Evolutionary conservation across 108 stramenopile species (phyloP), one percentile per base, ranked within the genome.

Genomic region (Stephanodiscus minutulus): DNA sequence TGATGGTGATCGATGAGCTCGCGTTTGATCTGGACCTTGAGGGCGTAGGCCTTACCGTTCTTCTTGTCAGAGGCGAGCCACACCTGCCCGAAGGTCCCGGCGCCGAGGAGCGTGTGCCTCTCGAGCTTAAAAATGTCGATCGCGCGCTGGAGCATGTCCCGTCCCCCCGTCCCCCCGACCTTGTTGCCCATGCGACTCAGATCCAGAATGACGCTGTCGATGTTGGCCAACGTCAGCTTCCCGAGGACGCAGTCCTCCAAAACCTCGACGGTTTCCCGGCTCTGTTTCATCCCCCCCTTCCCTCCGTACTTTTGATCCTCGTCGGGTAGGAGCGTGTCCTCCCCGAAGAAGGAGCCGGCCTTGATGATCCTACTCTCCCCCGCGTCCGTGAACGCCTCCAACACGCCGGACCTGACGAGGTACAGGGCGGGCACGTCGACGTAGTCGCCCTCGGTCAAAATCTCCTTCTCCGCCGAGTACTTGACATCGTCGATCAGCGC

Each of bases 11-110:
- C 86, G 46, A 97, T 87, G 33, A 97, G 81, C 72, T 98, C 86
- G 10, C 88, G 76, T 68, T 94, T 94, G 36, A 84, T 81, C 68
- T 94, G 93, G 21, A 95, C 73, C 74, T 98, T 98, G 29, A 98
- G 80, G 12, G 97, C 97, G 74, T 92, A 96, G 3, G 85, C 70
- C 12, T 77, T 43, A 0, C 76, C 61, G 2, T 61, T 72, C 13
- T 62, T 60, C 76, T 82, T 82, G 36, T 64, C 70, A 47, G 88
- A 88, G 9, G 88, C 91, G 35, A 98, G 79, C 90, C 95, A 96
- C 5, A 98, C 97, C 58, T 95, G 91, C 11, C 97, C 97, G 72
- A 96, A 98, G 12, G 95, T 95, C 28, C 97, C 97, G 13, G 91
- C 91, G 33, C 97, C 97, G 0, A 98, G 69, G 36, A 93, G 61